Conservation (phyloP, 73 alveolate species). For the Paramecium caudatum region DNA sequence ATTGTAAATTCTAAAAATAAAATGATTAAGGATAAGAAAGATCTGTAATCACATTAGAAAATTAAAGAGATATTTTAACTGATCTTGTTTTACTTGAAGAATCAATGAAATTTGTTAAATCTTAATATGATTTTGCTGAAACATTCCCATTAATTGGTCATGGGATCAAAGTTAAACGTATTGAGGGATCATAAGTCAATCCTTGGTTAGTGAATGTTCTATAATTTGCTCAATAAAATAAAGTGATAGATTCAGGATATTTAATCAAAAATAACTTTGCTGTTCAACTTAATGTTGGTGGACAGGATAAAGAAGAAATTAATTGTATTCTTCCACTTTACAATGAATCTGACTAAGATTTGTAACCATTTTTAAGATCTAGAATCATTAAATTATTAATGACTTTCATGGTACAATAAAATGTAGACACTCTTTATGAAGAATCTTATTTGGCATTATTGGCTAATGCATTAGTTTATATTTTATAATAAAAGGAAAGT, state of each 20-base stretch:
- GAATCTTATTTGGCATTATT: slow-evolving; percentile 64
- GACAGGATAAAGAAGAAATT: slow-evolving; percentile 41
- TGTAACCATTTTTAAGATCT: slow-evolving; percentile 69
- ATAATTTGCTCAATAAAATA: slow-evolving; percentile 35
- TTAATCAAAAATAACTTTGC: slow-evolving; percentile 50
- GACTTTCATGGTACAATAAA: slow-evolving; percentile 69
- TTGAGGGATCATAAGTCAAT: slow-evolving; percentile 53
- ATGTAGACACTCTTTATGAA: slow-evolving; percentile 66
- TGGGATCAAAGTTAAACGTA: slow-evolving; percentile 66
- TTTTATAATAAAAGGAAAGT: not conserved
- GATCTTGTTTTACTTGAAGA: slow-evolving; percentile 1
- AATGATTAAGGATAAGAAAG: slow-evolving; percentile 56
- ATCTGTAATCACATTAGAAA: slow-evolving; percentile 40
- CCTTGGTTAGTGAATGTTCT: slow-evolving; percentile 56
- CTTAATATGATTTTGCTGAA: slow-evolving; percentile 71
- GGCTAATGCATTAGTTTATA: slow-evolving; percentile 58
- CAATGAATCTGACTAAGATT: slow-evolving; percentile 34
- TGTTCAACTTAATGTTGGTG: slow-evolving; percentile 40
- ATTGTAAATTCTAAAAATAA: not conserved
- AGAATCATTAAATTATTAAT: slow-evolving; percentile 60
- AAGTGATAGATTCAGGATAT: slow-evolving; percentile 40
- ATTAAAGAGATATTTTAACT: slow-evolving; percentile 27
- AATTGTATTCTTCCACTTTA: slow-evolving; percentile 63
- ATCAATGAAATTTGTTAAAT: slow-evolving; percentile 35
- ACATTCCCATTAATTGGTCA: slow-evolving; percentile 68